Evolutionary conservation across 345 rosid species (phyloP).

Genomic region (Eucalyptus decipiens): DNA sequence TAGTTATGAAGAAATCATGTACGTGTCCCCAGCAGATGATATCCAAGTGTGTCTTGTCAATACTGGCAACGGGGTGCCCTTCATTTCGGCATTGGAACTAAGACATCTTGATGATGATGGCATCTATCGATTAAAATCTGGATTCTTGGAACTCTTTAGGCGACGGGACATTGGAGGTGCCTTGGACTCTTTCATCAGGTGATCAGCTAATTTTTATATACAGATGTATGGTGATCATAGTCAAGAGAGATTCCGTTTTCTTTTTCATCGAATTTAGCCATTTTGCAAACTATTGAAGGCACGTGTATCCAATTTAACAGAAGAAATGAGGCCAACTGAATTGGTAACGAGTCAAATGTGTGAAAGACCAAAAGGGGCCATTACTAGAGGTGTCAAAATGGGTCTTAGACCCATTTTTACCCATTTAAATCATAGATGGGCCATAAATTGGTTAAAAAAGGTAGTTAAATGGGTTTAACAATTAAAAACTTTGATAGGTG

Average conservation of each 20-base stretch:
- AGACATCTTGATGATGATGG: neutral
- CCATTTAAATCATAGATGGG: no score
- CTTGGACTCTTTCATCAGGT: neutral
- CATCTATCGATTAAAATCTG: neutral
- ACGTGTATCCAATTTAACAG: neutral
- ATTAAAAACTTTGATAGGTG: no score
- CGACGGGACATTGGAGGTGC: neutral
- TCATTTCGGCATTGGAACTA: slow-evolving; percentile 39
- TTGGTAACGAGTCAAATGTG: neutral
- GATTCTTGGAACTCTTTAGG: fast-evolving
- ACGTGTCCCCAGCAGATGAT: neutral
- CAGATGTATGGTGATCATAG: neutral
- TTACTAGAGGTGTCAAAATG: no score
- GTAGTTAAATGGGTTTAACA: no score
- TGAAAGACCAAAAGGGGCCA: no score
- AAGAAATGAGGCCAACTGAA: neutral
- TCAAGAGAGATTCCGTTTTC: neutral
- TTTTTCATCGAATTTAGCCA: neutral
- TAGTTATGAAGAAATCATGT: slow-evolving; percentile 11
- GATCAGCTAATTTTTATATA: neutral
- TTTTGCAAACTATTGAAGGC: neutral
- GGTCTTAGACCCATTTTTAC: no score
- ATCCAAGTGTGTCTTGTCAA: slow-evolving; percentile 37
- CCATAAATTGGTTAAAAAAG: no score
- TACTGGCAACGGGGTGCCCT: slow-evolving; percentile 34